A percentile compares a stretch with the other conserved stretches of the same genome.
phyloP scores from a whole-genome alignment of 202 grass and related monocot species.

The Miscanthus sacchariflorus region DNA sequence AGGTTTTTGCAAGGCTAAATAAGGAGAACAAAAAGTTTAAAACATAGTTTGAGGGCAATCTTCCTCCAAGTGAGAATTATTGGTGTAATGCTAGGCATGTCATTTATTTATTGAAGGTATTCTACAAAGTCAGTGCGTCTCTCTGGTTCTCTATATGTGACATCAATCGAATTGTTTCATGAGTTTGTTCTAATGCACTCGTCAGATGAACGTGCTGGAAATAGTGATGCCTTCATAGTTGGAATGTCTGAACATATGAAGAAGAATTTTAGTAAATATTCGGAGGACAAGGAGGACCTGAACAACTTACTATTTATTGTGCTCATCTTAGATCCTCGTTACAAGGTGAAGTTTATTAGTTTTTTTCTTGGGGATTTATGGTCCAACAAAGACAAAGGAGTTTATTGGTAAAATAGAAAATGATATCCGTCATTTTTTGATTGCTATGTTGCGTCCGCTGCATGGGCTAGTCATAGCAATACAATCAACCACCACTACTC shows the following conservation, averaged over 20 bases:
- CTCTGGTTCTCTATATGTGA: constrained; percentile 22
- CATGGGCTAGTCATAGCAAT: neutral
- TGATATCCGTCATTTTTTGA: neutral
- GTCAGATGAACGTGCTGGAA: neutral
- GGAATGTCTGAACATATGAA: no score
- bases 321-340: no score
- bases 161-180: constrained; percentile 37
- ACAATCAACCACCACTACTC: neutral
- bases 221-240: neutral
- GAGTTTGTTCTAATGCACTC: constrained; percentile 12
- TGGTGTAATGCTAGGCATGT: neutral
- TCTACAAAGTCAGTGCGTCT: neutral
- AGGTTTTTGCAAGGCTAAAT: no score
- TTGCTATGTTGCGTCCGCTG: neutral
- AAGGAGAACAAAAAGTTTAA: neutral
- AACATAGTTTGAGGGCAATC: neutral
- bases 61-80: neutral
- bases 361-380: no score
- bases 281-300: no score
- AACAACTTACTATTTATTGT: no score
- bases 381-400: neutral
- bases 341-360: no score
- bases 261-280: no score
- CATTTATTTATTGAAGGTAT: constrained; percentile 39
- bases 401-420: neutral